phyloP scores from a whole-genome alignment of 1,284 basidiomycete genomes.

The Austropuccinia psidii region DNA sequence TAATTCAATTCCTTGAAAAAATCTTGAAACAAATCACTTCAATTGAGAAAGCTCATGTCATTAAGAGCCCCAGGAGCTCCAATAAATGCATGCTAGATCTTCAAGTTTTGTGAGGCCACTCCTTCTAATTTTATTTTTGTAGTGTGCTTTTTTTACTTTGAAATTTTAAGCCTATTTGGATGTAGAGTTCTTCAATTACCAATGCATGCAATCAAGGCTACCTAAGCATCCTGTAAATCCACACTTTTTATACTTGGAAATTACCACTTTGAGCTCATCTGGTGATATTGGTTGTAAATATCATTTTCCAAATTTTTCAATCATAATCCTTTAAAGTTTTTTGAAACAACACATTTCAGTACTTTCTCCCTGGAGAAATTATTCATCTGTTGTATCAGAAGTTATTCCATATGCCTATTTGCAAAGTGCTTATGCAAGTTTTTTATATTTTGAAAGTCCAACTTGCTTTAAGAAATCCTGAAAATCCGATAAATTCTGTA shows the following conservation, averaged over 20 bases:
- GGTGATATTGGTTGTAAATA: not conserved
- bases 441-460: too few species aligned
- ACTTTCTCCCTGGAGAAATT: too few species aligned
- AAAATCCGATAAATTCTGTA: too few species aligned
- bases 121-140: constrained; percentile 9
- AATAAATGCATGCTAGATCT: not conserved
- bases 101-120: not conserved
- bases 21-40: not conserved
- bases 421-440: too few species aligned
- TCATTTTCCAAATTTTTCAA: too few species aligned
- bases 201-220: not conserved
- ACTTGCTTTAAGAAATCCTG: too few species aligned
- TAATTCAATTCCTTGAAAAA: not conserved
- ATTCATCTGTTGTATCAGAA: too few species aligned
- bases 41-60: not conserved
- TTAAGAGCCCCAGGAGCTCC: constrained; percentile 7
- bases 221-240: not conserved
- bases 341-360: too few species aligned
- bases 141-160: not conserved
- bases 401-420: too few species aligned
- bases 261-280: not conserved
- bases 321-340: too few species aligned
- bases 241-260: not conserved
- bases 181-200: constrained; percentile 1
- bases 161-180: not conserved